Base-by-base conservation (phyloP, 768 basidiomycete genomes). In the Psilocybe tampanensis region DNA sequence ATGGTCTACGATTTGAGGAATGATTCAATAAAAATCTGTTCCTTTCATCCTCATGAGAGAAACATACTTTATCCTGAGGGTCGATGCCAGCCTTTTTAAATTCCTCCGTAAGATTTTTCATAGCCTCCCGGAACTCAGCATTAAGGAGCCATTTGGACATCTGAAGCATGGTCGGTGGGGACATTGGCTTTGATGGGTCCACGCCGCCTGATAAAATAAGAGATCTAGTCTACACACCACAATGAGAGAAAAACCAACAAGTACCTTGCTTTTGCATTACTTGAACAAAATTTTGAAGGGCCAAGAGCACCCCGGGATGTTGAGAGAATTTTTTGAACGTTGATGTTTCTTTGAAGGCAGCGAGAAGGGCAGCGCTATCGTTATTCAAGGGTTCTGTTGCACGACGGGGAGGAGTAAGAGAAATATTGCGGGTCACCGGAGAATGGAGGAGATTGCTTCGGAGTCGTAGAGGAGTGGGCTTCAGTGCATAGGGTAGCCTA, bases 31-130 rank as follows among this genome's bases (percentile, higher is more conserved):
- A 8, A 51, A 4, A 32, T 48, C n/a, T n/a, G n/a, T 33, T 33
- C 11, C n/a, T 13, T 15, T 17, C 47, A 48, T 17, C 26, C 7
- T 26, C 22, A 12, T 12, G n/a, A 29, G 18, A n/a, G 22, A 39
- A 19, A 62, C 78, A 52, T 60, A 86, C 87, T 70, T 83, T 77
- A 45, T 82, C 80, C 33, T 68, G 69, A 33, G 86, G 53, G 64
- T 88, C 81, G n/a, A 90, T 66, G 5, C 86, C 88, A 19, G 85
- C 84, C 32, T 82, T 83, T 50, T 80, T 65, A 58, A 89, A 66
- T 55, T 83, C 84, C 13, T 75, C 75, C 49, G 75, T 70, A 6
- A 86, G 72, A 39, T 70, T 71, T 60, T 73, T 73, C 26, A 79
- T 74, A 22, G 77, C 80, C 41, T 69, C 73, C 54, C 80, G 74